phyloP scores from a whole-genome alignment of 768 basidiomycete species.

The Dentipellis fragilis region DNA sequence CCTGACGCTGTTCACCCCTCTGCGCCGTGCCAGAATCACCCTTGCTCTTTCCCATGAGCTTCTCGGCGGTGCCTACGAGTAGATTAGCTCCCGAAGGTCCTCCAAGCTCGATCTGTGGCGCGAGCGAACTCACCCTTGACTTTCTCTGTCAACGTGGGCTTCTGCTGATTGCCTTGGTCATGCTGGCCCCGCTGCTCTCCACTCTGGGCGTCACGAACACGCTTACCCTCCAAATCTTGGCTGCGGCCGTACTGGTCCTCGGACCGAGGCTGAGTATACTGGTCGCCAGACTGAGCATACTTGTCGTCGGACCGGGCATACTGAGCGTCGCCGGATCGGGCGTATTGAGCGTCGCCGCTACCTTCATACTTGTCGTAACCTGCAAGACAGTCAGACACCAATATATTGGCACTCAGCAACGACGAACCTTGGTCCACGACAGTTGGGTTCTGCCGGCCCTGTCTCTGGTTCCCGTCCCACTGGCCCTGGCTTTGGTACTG shows the following conservation, averaged over 20 bases:
- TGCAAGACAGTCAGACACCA: too few species aligned
- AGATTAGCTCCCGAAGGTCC: too few species aligned
- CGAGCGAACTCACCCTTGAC: constrained; percentile 5
- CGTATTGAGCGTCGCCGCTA: too few species aligned
- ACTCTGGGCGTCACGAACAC: neutral
- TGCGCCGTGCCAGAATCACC: constrained; percentile 4
- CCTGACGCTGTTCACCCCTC: constrained; percentile 11
- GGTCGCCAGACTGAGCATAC: neutral
- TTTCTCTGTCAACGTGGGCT: constrained; percentile 1
- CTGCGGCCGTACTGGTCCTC: neutral
- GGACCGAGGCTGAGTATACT: neutral
- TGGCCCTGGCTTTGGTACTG: neutral
- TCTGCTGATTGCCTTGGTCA: neutral
- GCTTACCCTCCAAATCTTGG: neutral
- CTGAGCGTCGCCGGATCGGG: too few species aligned
- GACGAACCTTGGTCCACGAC: neutral
- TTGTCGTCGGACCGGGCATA: too few species aligned
- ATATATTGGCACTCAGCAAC: too few species aligned
- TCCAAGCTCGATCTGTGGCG: too few species aligned
- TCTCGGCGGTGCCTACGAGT: constrained; percentile 9
- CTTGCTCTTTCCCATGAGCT: constrained; percentile 6
- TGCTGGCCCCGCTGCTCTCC: neutral
- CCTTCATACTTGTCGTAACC: too few species aligned
- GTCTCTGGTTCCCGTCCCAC: neutral
- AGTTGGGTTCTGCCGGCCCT: neutral